A percentile compares a stretch with the other conserved stretches of the same genome.
Conservation (phyloP, 805 yeast species). For the Barnettozyma wickerhamii region DNA sequence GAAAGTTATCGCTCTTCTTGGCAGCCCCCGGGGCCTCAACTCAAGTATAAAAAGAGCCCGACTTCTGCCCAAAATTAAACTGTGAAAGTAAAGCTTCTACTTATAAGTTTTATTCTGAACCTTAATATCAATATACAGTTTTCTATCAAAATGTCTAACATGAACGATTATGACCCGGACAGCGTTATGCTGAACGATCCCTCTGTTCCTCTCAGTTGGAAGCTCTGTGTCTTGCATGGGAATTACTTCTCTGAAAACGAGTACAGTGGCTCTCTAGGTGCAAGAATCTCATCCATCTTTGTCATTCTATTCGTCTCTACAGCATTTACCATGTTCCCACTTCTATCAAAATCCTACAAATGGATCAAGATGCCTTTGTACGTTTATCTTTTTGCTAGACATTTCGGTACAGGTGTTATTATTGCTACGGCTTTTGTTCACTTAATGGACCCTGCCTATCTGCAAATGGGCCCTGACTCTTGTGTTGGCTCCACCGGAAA, state of each 20-base stretch:
- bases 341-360: slow-evolving; percentile 3
- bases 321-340: slow-evolving; percentile 8
- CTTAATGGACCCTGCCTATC: slow-evolving; percentile 12
- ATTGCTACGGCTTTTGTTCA: slow-evolving; percentile 18
- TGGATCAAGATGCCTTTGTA: slow-evolving; percentile 3
- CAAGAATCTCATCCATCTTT: slow-evolving; percentile 3
- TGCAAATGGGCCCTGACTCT: not conserved
- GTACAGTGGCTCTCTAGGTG: not conserved
- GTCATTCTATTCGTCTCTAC: slow-evolving; percentile 9
- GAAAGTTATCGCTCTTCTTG: too few relatives aligned
- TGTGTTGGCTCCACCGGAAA: not conserved
- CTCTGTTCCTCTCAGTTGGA: not conserved
- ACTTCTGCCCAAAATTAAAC: too few relatives aligned
- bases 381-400: slow-evolving; percentile 7
- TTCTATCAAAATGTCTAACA: not conserved
- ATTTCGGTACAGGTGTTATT: slow-evolving; percentile 18
- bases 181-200: not conserved
- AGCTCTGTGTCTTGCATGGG: not conserved
- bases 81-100: too few relatives aligned
- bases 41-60: too few relatives aligned
- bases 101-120: too few relatives aligned
- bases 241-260: not conserved
- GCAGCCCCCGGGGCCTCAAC: too few relatives aligned
- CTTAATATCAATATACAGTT: too few relatives aligned
- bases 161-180: not conserved